Conservation (phyloP, 257 asterid genomes). For the Catharanthus roseus region DNA sequence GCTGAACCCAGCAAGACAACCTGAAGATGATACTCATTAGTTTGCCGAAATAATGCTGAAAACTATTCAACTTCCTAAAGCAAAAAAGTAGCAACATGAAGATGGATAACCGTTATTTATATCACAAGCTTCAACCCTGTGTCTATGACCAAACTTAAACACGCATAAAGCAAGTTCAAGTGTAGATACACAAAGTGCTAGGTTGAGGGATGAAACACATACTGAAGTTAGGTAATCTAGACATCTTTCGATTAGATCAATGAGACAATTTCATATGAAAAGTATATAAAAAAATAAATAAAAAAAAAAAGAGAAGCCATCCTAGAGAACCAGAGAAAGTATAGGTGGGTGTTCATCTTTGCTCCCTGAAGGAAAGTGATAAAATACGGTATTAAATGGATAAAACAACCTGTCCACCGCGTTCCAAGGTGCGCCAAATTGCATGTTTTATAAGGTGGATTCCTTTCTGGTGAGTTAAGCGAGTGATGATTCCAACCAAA, state of each 20-base stretch:
- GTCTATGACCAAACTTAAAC: not conserved
- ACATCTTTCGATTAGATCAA: too few relatives aligned
- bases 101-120: not conserved
- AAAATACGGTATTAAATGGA: conserved; percentile 12
- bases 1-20: conserved; percentile 95
- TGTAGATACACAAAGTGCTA: not conserved
- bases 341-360: not conserved
- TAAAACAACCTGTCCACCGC: conserved; percentile 70
- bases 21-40: conserved; percentile 42
- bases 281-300: too few relatives aligned
- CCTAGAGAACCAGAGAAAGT: not conserved
- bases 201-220: not conserved
- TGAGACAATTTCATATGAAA: too few relatives aligned
- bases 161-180: not conserved
- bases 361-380: conserved; percentile 5
- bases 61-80: conserved; percentile 6
- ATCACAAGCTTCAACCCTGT: not conserved
- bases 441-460: conserved; percentile 97
- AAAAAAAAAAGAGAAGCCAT: too few relatives aligned
- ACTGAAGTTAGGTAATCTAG: too few relatives aligned
- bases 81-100: not conserved
- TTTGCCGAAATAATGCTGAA: conserved; percentile 9
- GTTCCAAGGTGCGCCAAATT: conserved; percentile 84
- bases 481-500: conserved; percentile 82
- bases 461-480: conserved; percentile 98